phyloP scores from a whole-genome alignment of 495 filamentous ascomycete genomes.

The Aspergillus leporis region DNA sequence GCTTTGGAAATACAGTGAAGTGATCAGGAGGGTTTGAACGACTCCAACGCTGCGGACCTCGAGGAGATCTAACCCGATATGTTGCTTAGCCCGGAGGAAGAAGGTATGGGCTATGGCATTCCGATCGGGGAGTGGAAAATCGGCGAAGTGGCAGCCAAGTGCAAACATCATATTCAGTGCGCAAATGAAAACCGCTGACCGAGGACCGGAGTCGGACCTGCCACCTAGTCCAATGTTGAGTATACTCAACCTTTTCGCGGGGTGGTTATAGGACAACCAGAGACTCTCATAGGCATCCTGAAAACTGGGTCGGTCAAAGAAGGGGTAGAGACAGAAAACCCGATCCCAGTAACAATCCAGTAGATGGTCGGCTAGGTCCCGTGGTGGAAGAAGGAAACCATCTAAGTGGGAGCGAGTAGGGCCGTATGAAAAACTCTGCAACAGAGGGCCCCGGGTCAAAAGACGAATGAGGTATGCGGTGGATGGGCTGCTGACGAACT shows the following conservation, averaged over 20 bases:
- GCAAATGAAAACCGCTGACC: slow-evolving; percentile 44
- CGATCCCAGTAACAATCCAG: slow-evolving; percentile 42
- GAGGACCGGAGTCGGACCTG: slow-evolving; percentile 36
- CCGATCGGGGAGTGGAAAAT: slow-evolving; percentile 37
- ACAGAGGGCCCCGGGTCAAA: slow-evolving; percentile 26
- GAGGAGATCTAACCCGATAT: slow-evolving; percentile 46
- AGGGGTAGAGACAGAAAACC: slow-evolving; percentile 45
- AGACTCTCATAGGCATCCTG: slow-evolving; percentile 43
- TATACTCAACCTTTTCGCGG: slow-evolving; percentile 20
- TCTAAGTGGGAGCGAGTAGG: slow-evolving; percentile 25
- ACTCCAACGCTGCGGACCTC: slow-evolving; percentile 45
- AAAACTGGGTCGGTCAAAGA: slow-evolving; percentile 48
- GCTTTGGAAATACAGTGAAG: slow-evolving; percentile 45
- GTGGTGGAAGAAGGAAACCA: slow-evolving; percentile 40
- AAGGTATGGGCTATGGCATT: slow-evolving; percentile 40
- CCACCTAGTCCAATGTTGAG: slow-evolving; percentile 43
- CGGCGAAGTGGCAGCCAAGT: slow-evolving; percentile 45
- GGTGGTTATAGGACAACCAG: slow-evolving; percentile 33
- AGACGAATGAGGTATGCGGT: slow-evolving; percentile 46
- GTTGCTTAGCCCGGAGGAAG: slow-evolving; percentile 45
- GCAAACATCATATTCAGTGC: slow-evolving; percentile 49
- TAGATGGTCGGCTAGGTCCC: slow-evolving; percentile 46
- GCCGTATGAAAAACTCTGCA: slow-evolving; percentile 3
- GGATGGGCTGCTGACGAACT: slow-evolving; percentile 46
- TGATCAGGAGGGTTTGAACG: slow-evolving; percentile 47